phyloP scores from a whole-genome alignment of 2,329 filamentous ascomycete genomes.

The Emmonsiellopsis sp. region DNA sequence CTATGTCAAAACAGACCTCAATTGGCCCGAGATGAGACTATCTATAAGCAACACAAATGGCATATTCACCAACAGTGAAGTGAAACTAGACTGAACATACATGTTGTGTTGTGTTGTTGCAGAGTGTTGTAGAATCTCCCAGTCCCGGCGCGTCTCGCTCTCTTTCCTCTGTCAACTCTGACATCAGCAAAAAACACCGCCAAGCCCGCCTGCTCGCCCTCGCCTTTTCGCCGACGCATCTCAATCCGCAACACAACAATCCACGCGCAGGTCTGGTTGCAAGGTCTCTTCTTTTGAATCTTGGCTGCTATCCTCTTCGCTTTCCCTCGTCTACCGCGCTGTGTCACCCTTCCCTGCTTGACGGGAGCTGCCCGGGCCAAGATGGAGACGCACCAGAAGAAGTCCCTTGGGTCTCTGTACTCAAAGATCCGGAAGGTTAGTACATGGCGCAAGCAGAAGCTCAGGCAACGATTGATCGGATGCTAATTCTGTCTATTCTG shows the following conservation, averaged over 20 bases:
- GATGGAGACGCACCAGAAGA: conserved; percentile 33
- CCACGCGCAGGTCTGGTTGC: no score
- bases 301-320: no score
- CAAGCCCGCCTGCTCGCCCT: no score
- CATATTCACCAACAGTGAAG: background rate
- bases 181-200: no score
- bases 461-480: background rate
- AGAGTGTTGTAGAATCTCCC: background rate
- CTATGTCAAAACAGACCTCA: no score
- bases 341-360: background rate
- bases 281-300: no score
- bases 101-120: background rate
- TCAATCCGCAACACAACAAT: no score
- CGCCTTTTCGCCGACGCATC: no score
- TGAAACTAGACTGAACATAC: background rate
- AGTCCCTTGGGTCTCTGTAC: conserved; percentile 34
- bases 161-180: no score
- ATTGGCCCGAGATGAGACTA: no score
- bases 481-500: conserved; percentile 6
- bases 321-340: no score
- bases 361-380: background rate
- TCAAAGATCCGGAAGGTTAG: conserved; percentile 32
- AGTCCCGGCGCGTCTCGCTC: background rate
- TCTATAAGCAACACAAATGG: no score
- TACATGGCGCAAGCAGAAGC: background rate